These are phyloP conservation scores for Suillus luteus DNA, from an alignment of 768 basidiomycete species.

Conservation along the genomic window DNA sequence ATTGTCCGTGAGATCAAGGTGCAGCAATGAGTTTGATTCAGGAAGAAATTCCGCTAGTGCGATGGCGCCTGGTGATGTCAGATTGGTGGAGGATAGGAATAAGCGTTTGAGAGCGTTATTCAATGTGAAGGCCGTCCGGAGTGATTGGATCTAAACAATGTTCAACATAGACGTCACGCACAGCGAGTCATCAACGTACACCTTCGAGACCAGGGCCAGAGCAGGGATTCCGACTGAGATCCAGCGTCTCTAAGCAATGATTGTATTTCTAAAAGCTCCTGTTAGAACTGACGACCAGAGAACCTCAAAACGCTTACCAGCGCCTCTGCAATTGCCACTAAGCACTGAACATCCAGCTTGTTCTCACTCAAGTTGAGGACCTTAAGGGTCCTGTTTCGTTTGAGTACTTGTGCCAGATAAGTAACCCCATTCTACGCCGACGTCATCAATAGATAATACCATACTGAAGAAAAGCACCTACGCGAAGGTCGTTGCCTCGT, in stretches of 20 bases:
- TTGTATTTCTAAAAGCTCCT: constrained; percentile 80
- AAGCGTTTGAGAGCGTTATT: constrained; percentile 90
- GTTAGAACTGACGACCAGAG: constrained; percentile 6
- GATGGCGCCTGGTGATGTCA: constrained; percentile 86
- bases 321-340: constrained; percentile 84
- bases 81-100: constrained; percentile 82
- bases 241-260: constrained; percentile 88
- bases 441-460: constrained; percentile 6
- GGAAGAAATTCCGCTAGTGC: constrained; percentile 96
- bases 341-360: constrained; percentile 80
- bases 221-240: constrained; percentile 91
- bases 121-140: constrained; percentile 91
- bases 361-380: constrained; percentile 95
- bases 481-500: constrained; percentile 88
- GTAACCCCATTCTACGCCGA: constrained; percentile 64
- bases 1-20: constrained; percentile 89
- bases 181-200: constrained; percentile 46
- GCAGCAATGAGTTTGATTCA: constrained; percentile 82
- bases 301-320: constrained; percentile 53
- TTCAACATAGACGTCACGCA: neutral
- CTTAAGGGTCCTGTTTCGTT: constrained; percentile 93
- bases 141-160: constrained; percentile 67
- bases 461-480: constrained; percentile 40
- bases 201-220: constrained; percentile 89
- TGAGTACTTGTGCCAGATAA: constrained; percentile 93